These are phyloP conservation scores for Sporothrix protearum DNA, from an alignment of 2,329 filamentous ascomycete species.

Conservation along the genomic window DNA sequence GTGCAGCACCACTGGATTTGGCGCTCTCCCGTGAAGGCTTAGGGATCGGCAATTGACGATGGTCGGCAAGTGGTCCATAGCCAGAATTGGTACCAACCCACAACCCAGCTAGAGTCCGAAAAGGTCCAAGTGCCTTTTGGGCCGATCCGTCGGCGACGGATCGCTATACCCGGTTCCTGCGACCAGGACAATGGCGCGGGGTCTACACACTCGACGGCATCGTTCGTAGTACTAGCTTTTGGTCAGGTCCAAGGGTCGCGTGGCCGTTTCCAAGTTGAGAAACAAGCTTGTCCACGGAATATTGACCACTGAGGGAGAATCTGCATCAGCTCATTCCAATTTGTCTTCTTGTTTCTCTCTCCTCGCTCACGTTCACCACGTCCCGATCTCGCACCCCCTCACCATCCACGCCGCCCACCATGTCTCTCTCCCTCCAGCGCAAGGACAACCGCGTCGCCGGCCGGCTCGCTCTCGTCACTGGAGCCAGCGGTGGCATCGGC, in stretches of 20 bases:
- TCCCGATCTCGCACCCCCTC: not conserved
- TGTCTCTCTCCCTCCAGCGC: conserved; percentile 18
- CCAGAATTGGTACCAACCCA: not conserved
- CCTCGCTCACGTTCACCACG: not conserved
- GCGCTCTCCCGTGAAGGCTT: not conserved
- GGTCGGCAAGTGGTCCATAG: not conserved
- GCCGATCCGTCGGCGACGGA: not conserved
- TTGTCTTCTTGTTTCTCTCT: not conserved
- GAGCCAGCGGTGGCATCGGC: conserved; percentile 35
- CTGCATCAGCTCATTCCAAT: not conserved
- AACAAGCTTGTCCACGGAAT: not conserved
- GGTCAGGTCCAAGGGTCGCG: not conserved
- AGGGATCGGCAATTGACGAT: conserved; percentile 6
- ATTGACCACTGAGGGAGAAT: not conserved
- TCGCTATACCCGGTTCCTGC: not conserved
- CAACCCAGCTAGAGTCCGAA: not conserved
- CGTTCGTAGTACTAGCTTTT: not conserved
- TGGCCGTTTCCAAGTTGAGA: not conserved
- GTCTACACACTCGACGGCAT: not conserved
- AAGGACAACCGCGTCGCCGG: conserved; percentile 36
- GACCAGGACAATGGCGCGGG: not conserved
- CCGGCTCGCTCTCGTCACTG: conserved; percentile 38
- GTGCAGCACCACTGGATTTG: not conserved
- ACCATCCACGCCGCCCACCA: not conserved
- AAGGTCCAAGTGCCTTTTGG: too few relatives aligned